Conservation (phyloP, 2,329 filamentous ascomycete genomes). For the Monilinia fructigena region DNA sequence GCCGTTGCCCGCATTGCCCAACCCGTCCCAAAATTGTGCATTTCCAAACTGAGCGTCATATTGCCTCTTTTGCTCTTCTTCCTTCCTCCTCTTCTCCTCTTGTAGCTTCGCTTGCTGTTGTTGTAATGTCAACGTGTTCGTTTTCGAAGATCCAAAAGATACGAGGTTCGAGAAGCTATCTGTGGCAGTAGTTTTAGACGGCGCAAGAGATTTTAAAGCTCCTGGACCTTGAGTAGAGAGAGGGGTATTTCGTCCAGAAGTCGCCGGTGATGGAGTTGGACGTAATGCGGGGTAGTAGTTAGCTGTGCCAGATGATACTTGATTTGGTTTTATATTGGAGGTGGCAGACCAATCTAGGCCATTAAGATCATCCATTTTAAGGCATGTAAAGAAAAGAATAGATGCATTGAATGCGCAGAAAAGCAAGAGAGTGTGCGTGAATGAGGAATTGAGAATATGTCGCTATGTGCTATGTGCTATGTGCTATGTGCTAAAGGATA, state of each 20-base stretch:
- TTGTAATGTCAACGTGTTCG: conserved; percentile 71
- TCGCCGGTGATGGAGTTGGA: conserved; percentile 49
- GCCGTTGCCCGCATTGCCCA: conserved; percentile 55
- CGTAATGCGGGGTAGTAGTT: conserved; percentile 52
- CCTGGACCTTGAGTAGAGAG: conserved; percentile 46
- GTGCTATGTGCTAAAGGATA: not conserved
- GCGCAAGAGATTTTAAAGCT: conserved; percentile 39
- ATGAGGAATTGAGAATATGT: not conserved
- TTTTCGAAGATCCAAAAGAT: conserved; percentile 56
- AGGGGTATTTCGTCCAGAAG: conserved; percentile 57
- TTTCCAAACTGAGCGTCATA: conserved; percentile 77
- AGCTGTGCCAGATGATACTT: conserved; percentile 46
- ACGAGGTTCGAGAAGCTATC: conserved; percentile 81
- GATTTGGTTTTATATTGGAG: conserved; percentile 38
- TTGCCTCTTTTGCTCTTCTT: conserved; percentile 68
- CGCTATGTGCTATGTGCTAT: not conserved
- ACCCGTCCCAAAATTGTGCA: conserved; percentile 71
- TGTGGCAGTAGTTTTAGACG: conserved; percentile 47
- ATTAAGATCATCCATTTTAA: conserved; percentile 60
- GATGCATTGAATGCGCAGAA: conserved; percentile 25
- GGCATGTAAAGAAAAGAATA: conserved; percentile 9
- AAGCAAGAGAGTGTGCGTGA: not conserved
- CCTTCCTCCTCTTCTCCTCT: conserved; percentile 67
- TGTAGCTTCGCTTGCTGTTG: conserved; percentile 72
- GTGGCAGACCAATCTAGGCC: conserved; percentile 57